Evolutionary conservation across 345 rosid species (phyloP), one percentile per base, ranked within the genome.

Genomic region (Geranium brycei): DNA sequence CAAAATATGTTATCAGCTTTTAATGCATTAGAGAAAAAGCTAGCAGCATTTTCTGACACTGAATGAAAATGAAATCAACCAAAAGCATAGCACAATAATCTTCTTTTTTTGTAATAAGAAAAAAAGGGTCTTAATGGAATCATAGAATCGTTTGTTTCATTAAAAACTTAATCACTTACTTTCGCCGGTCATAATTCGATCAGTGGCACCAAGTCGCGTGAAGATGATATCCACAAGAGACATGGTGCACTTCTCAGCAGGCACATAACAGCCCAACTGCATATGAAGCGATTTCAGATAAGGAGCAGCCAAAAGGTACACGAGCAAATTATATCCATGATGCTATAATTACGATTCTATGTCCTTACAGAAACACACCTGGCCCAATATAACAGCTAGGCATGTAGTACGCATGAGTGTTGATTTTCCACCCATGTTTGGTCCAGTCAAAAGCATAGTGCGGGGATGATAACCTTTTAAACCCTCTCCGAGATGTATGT

Each of bases 401-500:
- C 95, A 92, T 18, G 97, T 82, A 57, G 95, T 88, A 7, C 98
- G 95, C 63, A 92, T 76, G 72, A 92, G 95, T 57, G 98, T 89
- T 67, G 97, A 89, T 79, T 92, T 92, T 55, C 98, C 98, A 60
- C 98, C 96, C 98, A 92, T 92, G 71, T 92, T 92, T 17, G 98
- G 98, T 73, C 96, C 98, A 18, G 97, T 92, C 75, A 92, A 77
- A 63, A 89, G 72, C 75, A 92, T 75, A 4, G 87, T 76, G 68
- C 75, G 74, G 62, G 91, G 86, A 74, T 75, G 68, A 75, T 38
- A 59, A 71, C 78, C 78, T 69, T 76, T 72, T 59, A 64, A 31
- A 76, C 72, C 80, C 75, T 81, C 83, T 40, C 98, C 96, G 17
- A 92, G 95, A 71, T 78, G 59, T 53, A 89, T 53, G 76, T 84